A percentile compares a stretch with the other conserved stretches of the same genome.
Evolutionary conservation across 345 rosid genomes (phyloP).

Genomic region (Carallia brachiata): DNA sequence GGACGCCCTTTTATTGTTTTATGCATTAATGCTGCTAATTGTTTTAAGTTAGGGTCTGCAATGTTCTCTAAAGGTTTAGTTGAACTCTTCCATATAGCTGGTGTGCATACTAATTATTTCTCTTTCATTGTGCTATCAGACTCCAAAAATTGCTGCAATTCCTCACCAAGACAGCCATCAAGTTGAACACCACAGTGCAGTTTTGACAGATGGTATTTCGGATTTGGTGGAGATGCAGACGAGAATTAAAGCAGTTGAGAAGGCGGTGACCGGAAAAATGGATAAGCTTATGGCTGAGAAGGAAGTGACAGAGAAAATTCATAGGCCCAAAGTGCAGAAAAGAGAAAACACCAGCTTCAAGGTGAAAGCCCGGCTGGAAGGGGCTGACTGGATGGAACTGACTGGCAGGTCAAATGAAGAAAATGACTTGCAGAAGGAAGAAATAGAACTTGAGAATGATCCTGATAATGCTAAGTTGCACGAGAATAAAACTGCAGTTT

Average conservation of each 20-base stretch:
- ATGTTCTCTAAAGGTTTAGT: constrained; percentile 3
- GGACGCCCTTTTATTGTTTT: not conserved
- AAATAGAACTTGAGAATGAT: constrained; percentile 28
- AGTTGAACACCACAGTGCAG: constrained; percentile 21
- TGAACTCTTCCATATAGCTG: constrained; percentile 5
- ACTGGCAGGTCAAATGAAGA: constrained; percentile 17
- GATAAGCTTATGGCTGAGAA: constrained; percentile 27
- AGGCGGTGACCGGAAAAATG: constrained; percentile 12
- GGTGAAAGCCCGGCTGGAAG: constrained; percentile 17
- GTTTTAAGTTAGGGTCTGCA: not conserved
- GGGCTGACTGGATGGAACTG: constrained; percentile 22
- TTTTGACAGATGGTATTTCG: constrained; percentile 40
- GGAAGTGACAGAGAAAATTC: constrained; percentile 53
- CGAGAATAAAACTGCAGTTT: not conserved
- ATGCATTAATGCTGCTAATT: not conserved
- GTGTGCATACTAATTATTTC: constrained; percentile 2
- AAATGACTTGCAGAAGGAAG: constrained; percentile 28
- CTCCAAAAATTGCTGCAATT: constrained; percentile 24
- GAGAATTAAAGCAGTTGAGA: constrained; percentile 47
- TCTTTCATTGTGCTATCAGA: constrained; percentile 22
- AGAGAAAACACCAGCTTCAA: constrained; percentile 8
- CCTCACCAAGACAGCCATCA: constrained; percentile 23
- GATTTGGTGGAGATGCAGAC: constrained; percentile 52
- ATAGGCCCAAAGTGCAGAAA: constrained; percentile 35
- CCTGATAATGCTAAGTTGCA: constrained; percentile 20